These are phyloP conservation scores for Phytophthora constricta DNA, from an alignment of 352 stramenopile species.

Conservation along the genomic window DNA sequence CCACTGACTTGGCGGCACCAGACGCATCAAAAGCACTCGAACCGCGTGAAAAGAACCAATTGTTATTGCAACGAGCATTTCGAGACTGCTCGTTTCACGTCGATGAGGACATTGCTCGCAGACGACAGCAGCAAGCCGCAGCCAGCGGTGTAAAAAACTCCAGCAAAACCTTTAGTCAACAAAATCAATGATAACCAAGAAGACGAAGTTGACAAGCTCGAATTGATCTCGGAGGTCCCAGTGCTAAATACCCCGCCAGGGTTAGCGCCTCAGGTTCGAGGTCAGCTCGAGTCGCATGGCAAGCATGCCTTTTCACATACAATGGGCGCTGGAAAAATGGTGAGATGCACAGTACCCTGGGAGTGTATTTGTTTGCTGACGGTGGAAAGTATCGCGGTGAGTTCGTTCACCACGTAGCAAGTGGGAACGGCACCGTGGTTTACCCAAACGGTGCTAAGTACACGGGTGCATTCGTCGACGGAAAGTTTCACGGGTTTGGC, in stretches of 20 bases:
- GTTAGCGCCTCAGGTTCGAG: conserved; percentile 63
- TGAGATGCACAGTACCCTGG: conserved; percentile 68
- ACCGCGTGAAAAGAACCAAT: conserved; percentile 62
- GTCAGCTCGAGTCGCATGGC: conserved; percentile 67
- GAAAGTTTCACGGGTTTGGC: conserved; percentile 71
- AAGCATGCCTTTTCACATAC: conserved; percentile 76
- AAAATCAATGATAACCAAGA: conserved; percentile 38
- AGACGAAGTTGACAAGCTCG: conserved; percentile 56
- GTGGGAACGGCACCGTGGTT: conserved; percentile 55
- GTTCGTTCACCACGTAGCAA: conserved; percentile 47
- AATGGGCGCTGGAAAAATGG: conserved; percentile 72
- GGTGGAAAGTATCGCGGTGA: conserved; percentile 73
- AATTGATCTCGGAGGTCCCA: conserved; percentile 54
- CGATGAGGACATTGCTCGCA: conserved; percentile 35
- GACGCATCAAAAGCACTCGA: conserved; percentile 27
- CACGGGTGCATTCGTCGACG: conserved; percentile 56
- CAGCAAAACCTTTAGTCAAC: conserved; percentile 23
- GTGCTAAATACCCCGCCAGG: conserved; percentile 50
- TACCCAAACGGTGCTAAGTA: conserved; percentile 81
- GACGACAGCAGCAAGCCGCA: conserved; percentile 22
- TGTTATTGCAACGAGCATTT: conserved; percentile 68
- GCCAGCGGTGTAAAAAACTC: conserved; percentile 23
- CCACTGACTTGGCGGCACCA: conserved; percentile 9
- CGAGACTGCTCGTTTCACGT: conserved; percentile 72
- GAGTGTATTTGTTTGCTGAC: conserved; percentile 76